Conservation (phyloP, 2,329 filamentous ascomycete species). For the Trichophyton rubrum region DNA sequence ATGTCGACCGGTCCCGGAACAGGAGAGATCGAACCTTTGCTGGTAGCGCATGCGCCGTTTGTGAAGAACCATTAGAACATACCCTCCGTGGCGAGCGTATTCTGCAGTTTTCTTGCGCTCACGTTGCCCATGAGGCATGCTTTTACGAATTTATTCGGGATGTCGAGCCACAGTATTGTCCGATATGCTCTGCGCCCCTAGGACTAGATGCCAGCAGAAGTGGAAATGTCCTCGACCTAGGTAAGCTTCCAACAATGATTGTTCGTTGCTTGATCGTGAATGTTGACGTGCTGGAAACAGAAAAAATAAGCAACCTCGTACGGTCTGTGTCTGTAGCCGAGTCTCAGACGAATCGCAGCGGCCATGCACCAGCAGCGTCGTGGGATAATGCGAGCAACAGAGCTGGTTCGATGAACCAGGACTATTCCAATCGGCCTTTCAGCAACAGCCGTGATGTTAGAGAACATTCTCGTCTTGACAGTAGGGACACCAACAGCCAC, state of each 20-base stretch:
- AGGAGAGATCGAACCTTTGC: slow-evolving; percentile 90
- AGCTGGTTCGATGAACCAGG: slow-evolving; percentile 24
- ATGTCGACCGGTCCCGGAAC: slow-evolving; percentile 62
- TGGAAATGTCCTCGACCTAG: slow-evolving; percentile 83
- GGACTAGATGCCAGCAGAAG: slow-evolving; percentile 86
- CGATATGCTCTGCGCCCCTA: slow-evolving; percentile 81
- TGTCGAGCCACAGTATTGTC: slow-evolving; percentile 86
- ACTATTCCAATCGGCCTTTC: slow-evolving; percentile 14
- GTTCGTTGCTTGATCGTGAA: background rate
- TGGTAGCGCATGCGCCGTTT: slow-evolving; percentile 86
- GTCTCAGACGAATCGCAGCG: slow-evolving; percentile 37
- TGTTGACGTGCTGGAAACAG: slow-evolving; percentile 36
- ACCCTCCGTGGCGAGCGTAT: slow-evolving; percentile 88
- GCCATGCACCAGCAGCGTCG: slow-evolving; percentile 45
- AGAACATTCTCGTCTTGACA: slow-evolving; percentile 27
- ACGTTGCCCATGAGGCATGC: slow-evolving; percentile 94
- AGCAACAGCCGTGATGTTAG: slow-evolving; percentile 19
- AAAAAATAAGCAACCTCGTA: slow-evolving; percentile 90
- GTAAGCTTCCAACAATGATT: slow-evolving; percentile 36
- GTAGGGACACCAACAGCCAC: slow-evolving; percentile 30
- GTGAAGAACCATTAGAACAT: slow-evolving; percentile 91
- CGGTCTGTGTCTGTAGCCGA: slow-evolving; percentile 65
- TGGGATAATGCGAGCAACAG: slow-evolving; percentile 40
- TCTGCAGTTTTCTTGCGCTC: slow-evolving; percentile 88
- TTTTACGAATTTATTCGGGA: slow-evolving; percentile 98